Conservation (phyloP, 129 eudicot species). For the Flaveria linearis region DNA sequence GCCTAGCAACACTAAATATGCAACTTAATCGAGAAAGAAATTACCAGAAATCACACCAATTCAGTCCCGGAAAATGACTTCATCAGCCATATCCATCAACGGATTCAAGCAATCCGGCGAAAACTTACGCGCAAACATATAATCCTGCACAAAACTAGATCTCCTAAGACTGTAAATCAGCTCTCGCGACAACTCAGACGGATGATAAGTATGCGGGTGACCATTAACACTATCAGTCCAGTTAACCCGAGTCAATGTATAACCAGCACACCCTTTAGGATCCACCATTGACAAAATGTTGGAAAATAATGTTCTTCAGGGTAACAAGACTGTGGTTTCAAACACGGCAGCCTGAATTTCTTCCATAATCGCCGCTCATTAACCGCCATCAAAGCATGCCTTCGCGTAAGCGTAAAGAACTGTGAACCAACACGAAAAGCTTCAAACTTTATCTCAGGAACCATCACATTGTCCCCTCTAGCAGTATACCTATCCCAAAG, state of each 20-base stretch:
- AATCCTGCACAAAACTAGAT: conserved; percentile 49
- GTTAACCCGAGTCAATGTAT: conserved; percentile 75
- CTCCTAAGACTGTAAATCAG: conserved; percentile 61
- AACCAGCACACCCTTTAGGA: conserved; percentile 59
- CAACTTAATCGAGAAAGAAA: background rate
- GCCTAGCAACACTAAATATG: conserved; percentile 8
- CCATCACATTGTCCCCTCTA: conserved; percentile 69
- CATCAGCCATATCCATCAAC: conserved; percentile 37
- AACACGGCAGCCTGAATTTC: conserved; percentile 67
- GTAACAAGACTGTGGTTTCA: conserved; percentile 64
- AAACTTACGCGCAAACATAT: conserved; percentile 87
- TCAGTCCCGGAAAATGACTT: conserved; percentile 17
- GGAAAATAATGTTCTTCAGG: conserved; percentile 98
- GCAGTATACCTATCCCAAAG: conserved; percentile 73
- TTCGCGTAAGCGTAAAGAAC: conserved; percentile 63
- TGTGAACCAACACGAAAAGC: conserved; percentile 79
- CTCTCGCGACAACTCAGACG: conserved; percentile 62
- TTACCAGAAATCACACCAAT: conserved; percentile 17
- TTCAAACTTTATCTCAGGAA: conserved; percentile 65
- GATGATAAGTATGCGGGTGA: conserved; percentile 78
- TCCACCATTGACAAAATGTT: conserved; percentile 73
- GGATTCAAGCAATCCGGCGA: conserved; percentile 71
- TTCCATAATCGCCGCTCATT: conserved; percentile 73
- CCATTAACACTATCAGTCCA: conserved; percentile 81
- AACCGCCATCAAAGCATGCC: conserved; percentile 61